Evolutionary conservation across 306 rosid genomes (phyloP).

Genomic region (Carpinus fangiana): DNA sequence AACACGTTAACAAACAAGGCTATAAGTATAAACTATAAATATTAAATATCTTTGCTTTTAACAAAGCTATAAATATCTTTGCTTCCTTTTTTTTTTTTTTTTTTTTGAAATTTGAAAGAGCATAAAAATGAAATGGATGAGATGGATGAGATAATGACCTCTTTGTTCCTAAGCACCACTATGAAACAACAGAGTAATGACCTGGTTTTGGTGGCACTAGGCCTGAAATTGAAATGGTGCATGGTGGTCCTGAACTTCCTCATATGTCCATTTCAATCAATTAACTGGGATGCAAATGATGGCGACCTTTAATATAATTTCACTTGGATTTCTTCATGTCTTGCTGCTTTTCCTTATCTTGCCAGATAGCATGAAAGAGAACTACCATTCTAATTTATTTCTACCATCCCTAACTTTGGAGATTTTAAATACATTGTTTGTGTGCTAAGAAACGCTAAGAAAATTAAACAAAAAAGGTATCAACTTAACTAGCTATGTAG

Average conservation of each 20-base stretch:
- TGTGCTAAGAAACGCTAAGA: not conserved
- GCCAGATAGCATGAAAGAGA: not conserved
- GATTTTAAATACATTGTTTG: not conserved
- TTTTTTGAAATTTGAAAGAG: not conserved
- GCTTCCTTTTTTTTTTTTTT: no score
- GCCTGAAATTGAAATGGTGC: not conserved
- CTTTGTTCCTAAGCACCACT: slow-evolving; percentile 17
- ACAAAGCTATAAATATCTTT: not conserved
- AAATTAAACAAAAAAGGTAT: not conserved
- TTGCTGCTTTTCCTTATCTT: not conserved
- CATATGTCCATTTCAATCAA: slow-evolving; percentile 26
- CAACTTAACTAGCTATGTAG: no score
- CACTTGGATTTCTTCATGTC: slow-evolving; percentile 17
- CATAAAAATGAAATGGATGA: not conserved
- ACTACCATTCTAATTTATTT: not conserved
- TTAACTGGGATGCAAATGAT: slow-evolving; percentile 18
- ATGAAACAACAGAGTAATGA: slow-evolving; percentile 5
- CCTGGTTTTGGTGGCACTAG: not conserved
- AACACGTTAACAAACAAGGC: no score
- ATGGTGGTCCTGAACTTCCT: slow-evolving; percentile 26
- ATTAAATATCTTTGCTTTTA: no score
- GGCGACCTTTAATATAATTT: slow-evolving; percentile 14
- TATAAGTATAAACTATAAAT: no score
- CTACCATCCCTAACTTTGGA: not conserved
- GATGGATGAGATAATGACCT: slow-evolving; percentile 12